Base-by-base conservation (phyloP, 2,329 filamentous ascomycete genomes). In the Xylaria arbuscula region DNA sequence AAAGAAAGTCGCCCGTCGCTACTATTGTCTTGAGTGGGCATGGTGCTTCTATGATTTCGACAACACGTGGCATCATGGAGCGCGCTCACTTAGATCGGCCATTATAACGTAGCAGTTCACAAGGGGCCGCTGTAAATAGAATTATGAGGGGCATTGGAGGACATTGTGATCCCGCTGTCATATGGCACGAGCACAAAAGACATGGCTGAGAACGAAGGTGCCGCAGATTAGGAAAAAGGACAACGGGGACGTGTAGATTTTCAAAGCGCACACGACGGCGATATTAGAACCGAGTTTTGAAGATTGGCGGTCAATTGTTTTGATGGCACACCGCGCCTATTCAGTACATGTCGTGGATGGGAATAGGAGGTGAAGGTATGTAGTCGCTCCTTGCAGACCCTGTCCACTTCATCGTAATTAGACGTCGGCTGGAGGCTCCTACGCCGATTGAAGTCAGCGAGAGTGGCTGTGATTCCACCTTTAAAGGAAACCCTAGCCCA, bases 221-320 rank as follows among this genome's bases (percentile, higher is more conserved):
- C 36, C 36, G 13, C 2, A 38, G 13, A 13, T 9, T 38, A 9
- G 36, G 2, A 7, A 13, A 38, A 38, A 13, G 40, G 40, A 42
- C 40, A 17, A 17, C 5, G 7, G 13, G n/a, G 45, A 47, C 28
- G 13, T 40, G 34, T 42, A 53, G 24, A 19, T n/a, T 7, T 8
- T 4, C 5, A 45, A 36, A 32, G n/a, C 1, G 22, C 17, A 62
- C 13, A 36, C 22, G 11, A 28, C 13, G 3, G 45, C 24, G 6
- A 28, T 3, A 28, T 5, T 48, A 24, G 11, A 24, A 40, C 15
- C 22, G 34, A 15, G 10, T 6, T 59, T 45, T 17, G n/a, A 3
- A 62, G 32, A 61, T 7, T 32, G 11, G 38, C 4, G 22, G 28
- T 13, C 19, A 59, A 15, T 68, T 45, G 51, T 62, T 38, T 50